A percentile compares a stretch with the other conserved stretches of the same genome.
Conservation (phyloP, 2,329 filamentous ascomycete genomes). For the Cytospora schulzeri region DNA sequence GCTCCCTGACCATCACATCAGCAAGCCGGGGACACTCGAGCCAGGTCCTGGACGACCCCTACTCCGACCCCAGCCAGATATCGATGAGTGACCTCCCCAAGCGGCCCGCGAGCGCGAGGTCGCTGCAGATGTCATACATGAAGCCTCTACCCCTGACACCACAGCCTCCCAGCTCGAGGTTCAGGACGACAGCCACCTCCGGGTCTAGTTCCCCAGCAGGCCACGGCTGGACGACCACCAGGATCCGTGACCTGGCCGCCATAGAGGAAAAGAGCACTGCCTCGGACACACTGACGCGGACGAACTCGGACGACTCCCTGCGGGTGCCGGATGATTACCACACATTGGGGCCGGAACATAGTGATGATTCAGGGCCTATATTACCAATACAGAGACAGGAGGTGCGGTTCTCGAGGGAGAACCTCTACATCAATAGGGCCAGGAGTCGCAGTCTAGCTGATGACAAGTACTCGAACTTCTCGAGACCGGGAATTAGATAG, state of each 20-base stretch:
- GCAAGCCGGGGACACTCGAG: slow-evolving; percentile 10
- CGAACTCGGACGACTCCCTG: slow-evolving; percentile 19
- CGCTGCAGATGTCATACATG: slow-evolving; percentile 11
- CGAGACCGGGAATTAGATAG: slow-evolving; percentile 2
- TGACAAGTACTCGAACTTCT: slow-evolving; percentile 8
- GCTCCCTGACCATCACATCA: slow-evolving; percentile 25
- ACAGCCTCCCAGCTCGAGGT: slow-evolving; percentile 9
- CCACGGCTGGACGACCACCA: background rate
- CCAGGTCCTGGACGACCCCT: slow-evolving; percentile 2
- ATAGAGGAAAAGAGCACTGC: slow-evolving; percentile 14
- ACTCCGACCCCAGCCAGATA: slow-evolving; percentile 18
- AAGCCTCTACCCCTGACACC: slow-evolving; percentile 14
- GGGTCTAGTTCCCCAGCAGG: background rate
- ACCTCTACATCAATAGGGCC: background rate
- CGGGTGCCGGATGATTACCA: slow-evolving; percentile 12
- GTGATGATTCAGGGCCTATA: slow-evolving; percentile 26
- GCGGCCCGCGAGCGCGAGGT: background rate
- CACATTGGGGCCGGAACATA: slow-evolving; percentile 18
- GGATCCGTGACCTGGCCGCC: background rate
- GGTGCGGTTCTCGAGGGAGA: slow-evolving; percentile 16
- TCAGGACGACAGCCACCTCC: slow-evolving; percentile 2
- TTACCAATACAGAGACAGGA: slow-evolving; percentile 25
- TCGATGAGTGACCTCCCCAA: slow-evolving; percentile 17
- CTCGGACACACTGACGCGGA: slow-evolving; percentile 1
- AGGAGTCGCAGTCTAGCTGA: background rate